Base-by-base conservation (phyloP, 2,329 filamentous ascomycete species). In the Exophiala dermatitidis region DNA sequence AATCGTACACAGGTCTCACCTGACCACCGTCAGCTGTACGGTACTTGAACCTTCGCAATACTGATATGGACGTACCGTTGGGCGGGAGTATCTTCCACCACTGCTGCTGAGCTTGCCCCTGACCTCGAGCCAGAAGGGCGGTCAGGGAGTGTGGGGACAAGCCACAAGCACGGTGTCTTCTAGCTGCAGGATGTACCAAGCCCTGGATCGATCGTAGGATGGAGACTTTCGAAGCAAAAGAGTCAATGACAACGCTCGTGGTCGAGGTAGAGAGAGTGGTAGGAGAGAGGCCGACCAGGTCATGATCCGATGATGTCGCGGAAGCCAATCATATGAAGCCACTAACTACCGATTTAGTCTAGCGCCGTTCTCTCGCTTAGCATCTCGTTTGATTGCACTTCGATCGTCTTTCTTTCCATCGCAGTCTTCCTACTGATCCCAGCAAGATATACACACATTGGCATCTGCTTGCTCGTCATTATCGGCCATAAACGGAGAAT, bases 281-380 rank as follows among this genome's bases (percentile, higher is more conserved):
- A 33, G 28, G 44, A 30, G 19, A 38, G 19, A 38, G 5, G 36
- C 5, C 4, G 19, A 5, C 4, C 10, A 9, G 36, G 36, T 38
- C 37, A 53, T 49, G 51, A 53, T 53, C 40, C 51, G 38, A 47
- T 53, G 51, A 53, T 53, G 45, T 53, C 12, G 19, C 19, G 45
- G 4, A 8, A 29, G n/a, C 51, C 51, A 53, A 53, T 49, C 51
- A 49, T 5, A n/a, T 28, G 29, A 29, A 10, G 6, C 28, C 12
- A 7, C 44, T 47, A 44, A 32, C 5, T 32, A 28, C 34, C 33
- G 30, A 28, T 46, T n/a, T 5, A 34, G 42, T 12, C 19, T 52
- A 52, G 49, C 49, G 42, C 7, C 4, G 31, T n/a, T 44, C 7
- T 19, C 26, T n/a, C 19, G 10, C 36, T 10, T 29, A 29, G 12